Conservation (phyloP, 805 yeast genomes). For the Myxozyma mucilagina region DNA sequence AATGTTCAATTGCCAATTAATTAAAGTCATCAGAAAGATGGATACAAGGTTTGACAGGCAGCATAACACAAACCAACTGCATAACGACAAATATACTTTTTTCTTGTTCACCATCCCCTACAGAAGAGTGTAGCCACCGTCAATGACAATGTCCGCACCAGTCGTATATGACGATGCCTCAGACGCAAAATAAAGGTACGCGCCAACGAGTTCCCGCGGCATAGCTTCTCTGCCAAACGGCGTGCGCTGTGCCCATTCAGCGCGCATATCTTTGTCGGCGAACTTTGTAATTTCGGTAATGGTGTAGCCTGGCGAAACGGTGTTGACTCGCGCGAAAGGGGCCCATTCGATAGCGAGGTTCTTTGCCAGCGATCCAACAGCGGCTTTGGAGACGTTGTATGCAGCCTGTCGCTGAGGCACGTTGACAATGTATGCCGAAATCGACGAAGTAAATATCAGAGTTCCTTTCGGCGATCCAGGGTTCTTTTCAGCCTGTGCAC, state of each 20-base stretch:
- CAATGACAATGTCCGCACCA: constrained; percentile 55
- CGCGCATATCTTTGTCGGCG: constrained; percentile 50
- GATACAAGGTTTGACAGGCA: too few species aligned
- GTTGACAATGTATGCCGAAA: constrained; percentile 55
- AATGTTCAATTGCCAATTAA: too few species aligned
- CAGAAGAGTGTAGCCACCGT: constrained; percentile 43
- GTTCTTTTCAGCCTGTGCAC: not conserved
- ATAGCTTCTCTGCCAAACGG: constrained; percentile 57
- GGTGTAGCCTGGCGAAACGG: constrained; percentile 54
- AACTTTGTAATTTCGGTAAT: constrained; percentile 53
- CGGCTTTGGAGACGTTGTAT: constrained; percentile 58
- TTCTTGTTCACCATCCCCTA: not conserved
- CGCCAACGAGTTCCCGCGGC: constrained; percentile 55
- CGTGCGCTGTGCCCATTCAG: constrained; percentile 50
- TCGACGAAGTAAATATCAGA: constrained; percentile 51
- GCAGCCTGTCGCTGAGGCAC: constrained; percentile 56
- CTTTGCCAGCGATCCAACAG: constrained; percentile 52
- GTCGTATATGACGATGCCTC: constrained; percentile 52
- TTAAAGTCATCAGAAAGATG: too few species aligned
- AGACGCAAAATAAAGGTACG: constrained; percentile 52
- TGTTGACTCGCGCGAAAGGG: constrained; percentile 52
- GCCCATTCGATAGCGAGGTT: constrained; percentile 60
- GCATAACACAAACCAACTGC: not conserved
- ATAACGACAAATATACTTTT: not conserved
- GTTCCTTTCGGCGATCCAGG: constrained; percentile 2